Conservation (phyloP, 2,329 filamentous ascomycete genomes). For the Nemania bipapillata region DNA sequence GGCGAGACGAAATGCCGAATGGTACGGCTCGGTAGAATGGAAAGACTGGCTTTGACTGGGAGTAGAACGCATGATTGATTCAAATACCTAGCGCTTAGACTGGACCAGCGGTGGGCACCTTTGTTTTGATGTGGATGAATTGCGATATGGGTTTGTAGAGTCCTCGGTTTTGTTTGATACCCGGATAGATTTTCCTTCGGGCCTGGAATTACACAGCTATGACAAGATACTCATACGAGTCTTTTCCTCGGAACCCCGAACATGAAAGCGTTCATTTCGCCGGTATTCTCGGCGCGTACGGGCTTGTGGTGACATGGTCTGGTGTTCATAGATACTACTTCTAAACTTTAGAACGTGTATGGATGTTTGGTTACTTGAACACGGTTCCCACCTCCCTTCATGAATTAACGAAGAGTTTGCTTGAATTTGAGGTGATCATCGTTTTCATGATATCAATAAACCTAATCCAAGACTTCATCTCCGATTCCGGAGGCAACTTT, state of each 20-base stretch:
- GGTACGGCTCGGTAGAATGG: constrained; percentile 34
- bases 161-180: constrained; percentile 52
- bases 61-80: constrained; percentile 35
- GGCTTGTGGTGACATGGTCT: not conserved
- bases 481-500: too few species aligned
- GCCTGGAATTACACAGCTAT: constrained; percentile 39
- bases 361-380: not conserved
- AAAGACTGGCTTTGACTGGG: constrained; percentile 32
- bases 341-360: not conserved
- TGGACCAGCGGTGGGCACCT: constrained; percentile 34
- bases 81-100: constrained; percentile 33
- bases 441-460: not conserved
- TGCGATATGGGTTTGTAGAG: constrained; percentile 38
- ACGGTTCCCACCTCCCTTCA: not conserved
- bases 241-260: not conserved
- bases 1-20: constrained; percentile 12
- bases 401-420: not conserved
- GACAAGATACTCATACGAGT: constrained; percentile 24
- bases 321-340: not conserved
- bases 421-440: not conserved
- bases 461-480: too few species aligned
- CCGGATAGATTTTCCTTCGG: constrained; percentile 53
- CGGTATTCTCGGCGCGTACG: not conserved
- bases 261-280: not conserved
- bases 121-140: constrained; percentile 37